Evolutionary conservation across 2,329 filamentous ascomycete species (phyloP).

Genomic region (Colletotrichum eleusines): DNA sequence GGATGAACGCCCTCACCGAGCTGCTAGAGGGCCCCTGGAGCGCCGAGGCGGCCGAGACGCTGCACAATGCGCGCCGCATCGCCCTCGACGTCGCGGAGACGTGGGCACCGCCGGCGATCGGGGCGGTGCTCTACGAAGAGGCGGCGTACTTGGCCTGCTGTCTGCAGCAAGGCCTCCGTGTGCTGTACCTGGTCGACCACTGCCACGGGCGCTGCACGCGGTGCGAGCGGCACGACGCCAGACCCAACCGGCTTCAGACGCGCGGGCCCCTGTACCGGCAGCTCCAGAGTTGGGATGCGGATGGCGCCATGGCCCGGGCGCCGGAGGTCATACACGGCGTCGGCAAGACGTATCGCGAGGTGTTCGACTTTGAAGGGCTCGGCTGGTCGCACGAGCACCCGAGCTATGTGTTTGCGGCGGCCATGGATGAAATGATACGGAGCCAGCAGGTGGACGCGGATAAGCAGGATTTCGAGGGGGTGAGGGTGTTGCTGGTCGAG

Average conservation of each 20-base stretch:
- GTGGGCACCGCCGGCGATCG: constrained; percentile 39
- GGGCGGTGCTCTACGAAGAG: constrained; percentile 46
- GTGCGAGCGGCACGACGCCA: constrained; percentile 40
- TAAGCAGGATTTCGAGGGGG: constrained; percentile 45
- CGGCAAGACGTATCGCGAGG: constrained; percentile 49
- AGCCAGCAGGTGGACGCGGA: constrained; percentile 46
- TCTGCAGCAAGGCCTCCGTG: constrained; percentile 47
- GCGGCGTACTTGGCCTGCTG: constrained; percentile 48
- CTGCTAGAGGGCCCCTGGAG: constrained; percentile 49
- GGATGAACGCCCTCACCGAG: constrained; percentile 33
- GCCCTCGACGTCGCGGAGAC: constrained; percentile 49
- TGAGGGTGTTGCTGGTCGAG: constrained; percentile 46
- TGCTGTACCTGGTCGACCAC: constrained; percentile 50
- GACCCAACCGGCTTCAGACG: constrained; percentile 38
- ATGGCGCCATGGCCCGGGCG: constrained; percentile 39
- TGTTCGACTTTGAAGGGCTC: constrained; percentile 48
- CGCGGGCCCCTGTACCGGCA: constrained; percentile 44
- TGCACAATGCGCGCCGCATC: constrained; percentile 45
- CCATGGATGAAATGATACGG: constrained; percentile 48
- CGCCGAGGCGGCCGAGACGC: constrained; percentile 45
- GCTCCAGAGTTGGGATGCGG: constrained; percentile 42
- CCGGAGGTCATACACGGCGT: constrained; percentile 49
- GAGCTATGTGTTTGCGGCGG: constrained; percentile 48
- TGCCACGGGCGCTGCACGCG: constrained; percentile 45
- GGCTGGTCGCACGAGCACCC: constrained; percentile 50